Evolutionary conservation across 2,329 filamentous ascomycete genomes (phyloP).

Genomic region (Chrysoporthe puriensis): DNA sequence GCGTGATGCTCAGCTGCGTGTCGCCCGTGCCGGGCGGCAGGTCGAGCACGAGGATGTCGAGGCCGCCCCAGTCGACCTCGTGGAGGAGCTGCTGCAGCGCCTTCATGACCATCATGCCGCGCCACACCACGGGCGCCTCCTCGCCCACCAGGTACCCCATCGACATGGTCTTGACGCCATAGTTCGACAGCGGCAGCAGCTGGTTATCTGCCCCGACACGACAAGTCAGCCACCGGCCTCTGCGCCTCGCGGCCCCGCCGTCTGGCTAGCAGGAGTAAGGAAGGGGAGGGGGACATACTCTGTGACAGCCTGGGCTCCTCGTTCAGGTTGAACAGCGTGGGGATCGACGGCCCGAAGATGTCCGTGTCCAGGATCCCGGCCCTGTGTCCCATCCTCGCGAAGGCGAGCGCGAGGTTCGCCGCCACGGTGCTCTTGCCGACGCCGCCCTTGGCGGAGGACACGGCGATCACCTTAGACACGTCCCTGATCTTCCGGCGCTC

Average conservation of each 20-base stretch:
- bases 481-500: slow-evolving; percentile 79
- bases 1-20: slow-evolving; percentile 94
- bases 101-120: slow-evolving; percentile 97
- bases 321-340: slow-evolving; percentile 81
- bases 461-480: slow-evolving; percentile 91
- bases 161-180: slow-evolving; percentile 97
- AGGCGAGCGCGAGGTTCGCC: slow-evolving; percentile 84
- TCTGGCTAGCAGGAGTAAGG: not conserved
- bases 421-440: slow-evolving; percentile 96
- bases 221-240: not conserved
- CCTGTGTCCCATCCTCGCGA: slow-evolving; percentile 79
- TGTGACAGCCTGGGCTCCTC: slow-evolving; percentile 76
- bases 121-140: slow-evolving; percentile 86
- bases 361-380: slow-evolving; percentile 92
- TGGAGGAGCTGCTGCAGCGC: slow-evolving; percentile 93
- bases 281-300: slow-evolving; percentile 53
- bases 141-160: slow-evolving; percentile 92
- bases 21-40: slow-evolving; percentile 94
- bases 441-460: slow-evolving; percentile 96
- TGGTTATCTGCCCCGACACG: slow-evolving; percentile 63
- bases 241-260: too few relatives aligned
- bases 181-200: slow-evolving; percentile 86
- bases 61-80: slow-evolving; percentile 88
- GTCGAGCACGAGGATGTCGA: slow-evolving; percentile 89
- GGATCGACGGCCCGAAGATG: slow-evolving; percentile 94